Percentiles rank a stretch among this genome's conserved stretches.
Evolutionary conservation across 1,284 basidiomycete genomes (phyloP).

Genomic region (Ganoderma sinense): DNA sequence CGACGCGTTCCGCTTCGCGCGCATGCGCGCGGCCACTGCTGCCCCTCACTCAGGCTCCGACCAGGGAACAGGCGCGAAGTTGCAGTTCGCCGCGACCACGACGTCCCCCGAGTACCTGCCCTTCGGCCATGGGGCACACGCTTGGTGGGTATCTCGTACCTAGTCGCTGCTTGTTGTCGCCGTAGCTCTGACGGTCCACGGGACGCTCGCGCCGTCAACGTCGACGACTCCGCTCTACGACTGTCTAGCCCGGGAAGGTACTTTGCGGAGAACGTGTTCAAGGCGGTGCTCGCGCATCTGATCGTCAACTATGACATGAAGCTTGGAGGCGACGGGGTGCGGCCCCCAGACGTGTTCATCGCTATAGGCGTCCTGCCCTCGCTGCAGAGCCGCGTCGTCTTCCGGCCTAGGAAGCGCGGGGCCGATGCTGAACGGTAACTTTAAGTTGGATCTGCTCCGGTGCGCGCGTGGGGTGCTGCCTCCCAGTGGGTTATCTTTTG

Average conservation of each 20-base stretch:
- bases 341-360: constrained; percentile 30
- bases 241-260: constrained; percentile 53
- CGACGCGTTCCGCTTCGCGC: constrained; percentile 7
- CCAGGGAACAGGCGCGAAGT: constrained; percentile 11
- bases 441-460: too few species aligned
- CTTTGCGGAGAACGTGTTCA: constrained; percentile 58
- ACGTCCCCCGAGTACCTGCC: constrained; percentile 33
- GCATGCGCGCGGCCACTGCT: too few species aligned
- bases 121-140: constrained; percentile 34
- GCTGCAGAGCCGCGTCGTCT: constrained; percentile 15
- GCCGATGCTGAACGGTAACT: background rate
- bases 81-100: constrained; percentile 34
- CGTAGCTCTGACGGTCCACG: too few species aligned
- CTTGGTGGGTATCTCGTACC: background rate
- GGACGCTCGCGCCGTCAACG: background rate
- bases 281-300: constrained; percentile 52
- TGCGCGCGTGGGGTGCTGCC: too few species aligned
- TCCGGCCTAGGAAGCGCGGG: background rate
- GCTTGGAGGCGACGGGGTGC: constrained; percentile 40
- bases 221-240: too few species aligned
- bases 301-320: constrained; percentile 56
- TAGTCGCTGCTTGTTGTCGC: too few species aligned
- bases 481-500: too few species aligned
- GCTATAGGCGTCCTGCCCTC: constrained; percentile 5
- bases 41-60: background rate